Base-by-base conservation (phyloP, 805 yeast species). In the Lipomyces starkeyi region DNA sequence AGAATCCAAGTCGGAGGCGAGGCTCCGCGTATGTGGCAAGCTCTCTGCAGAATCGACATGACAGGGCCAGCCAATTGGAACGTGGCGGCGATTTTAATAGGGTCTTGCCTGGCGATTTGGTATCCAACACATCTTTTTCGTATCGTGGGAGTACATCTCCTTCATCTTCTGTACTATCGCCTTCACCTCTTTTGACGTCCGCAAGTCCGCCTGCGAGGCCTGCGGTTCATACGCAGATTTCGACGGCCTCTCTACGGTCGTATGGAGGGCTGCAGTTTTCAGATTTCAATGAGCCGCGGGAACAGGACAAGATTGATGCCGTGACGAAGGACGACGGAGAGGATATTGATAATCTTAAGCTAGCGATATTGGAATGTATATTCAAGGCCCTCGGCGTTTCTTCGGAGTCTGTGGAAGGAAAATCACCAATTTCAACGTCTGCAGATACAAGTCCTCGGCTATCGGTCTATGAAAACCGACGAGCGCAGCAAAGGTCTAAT, bases 291-390 rank as follows among this genome's bases (percentile, higher is more conserved):
- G 59, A 43, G 22, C 14, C 43, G 17, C 37, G 4, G 20, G 43
- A 58, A 53, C 22, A 14, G 25, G 55, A 65, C 14, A 49, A 61
- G n/a, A 6, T 25, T 17, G 25, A 25, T 56, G 43, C 25, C 13
- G 43, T 13, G 62, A 35, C 32, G 32, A 40, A 57, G 61, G 55
- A 34, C 47, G 53, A 58, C 64, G 29, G 27, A 55, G 52, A 63
- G 43, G 53, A 65, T 20, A 60, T 43, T 6, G 54, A 17, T 20
- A 52, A 22, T 22, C 25, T 54, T 25, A 64, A 55, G 40, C 17
- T n/a, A 9, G 91, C 94, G 0, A 77, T 93, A 0, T 84, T 88
- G 4, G 97, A 91, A 72, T 88, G 87, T 32, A 84, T 93, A 55
- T 88, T 92, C 75, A 83, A 83, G 62, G 79, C 86, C 40, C 79